These are phyloP conservation scores for Leucocoprinus sp. DNA, from an alignment of 768 basidiomycete species.

Conservation along the genomic window DNA sequence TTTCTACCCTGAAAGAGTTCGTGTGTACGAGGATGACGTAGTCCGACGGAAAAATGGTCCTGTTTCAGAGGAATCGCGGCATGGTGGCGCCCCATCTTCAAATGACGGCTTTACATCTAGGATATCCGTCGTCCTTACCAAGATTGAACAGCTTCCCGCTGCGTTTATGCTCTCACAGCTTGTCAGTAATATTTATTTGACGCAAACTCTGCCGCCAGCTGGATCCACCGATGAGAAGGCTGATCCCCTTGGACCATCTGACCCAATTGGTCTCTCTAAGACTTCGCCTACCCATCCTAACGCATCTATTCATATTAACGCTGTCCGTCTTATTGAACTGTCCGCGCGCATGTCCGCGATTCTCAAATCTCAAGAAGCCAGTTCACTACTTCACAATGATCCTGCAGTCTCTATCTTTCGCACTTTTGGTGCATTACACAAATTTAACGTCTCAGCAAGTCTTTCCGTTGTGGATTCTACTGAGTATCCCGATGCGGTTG, in stretches of 20 bases:
- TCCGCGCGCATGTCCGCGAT: constrained; percentile 84
- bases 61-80: constrained; percentile 5
- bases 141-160: constrained; percentile 71
- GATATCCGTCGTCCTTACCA: constrained; percentile 73
- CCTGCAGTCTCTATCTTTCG: constrained; percentile 66
- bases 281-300: not conserved
- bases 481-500: constrained; percentile 62
- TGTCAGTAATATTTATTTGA: constrained; percentile 33
- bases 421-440: constrained; percentile 69
- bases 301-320: constrained; percentile 45
- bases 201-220: not conserved
- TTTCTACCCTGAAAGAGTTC: constrained; percentile 66
- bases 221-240: constrained; percentile 24
- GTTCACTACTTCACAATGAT: constrained; percentile 61
- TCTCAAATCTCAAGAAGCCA: constrained; percentile 72
- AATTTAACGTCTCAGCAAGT: constrained; percentile 55
- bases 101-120: constrained; percentile 42
- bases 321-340: constrained; percentile 83
- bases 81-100: constrained; percentile 12
- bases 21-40: constrained; percentile 21
- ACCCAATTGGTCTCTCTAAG: not conserved
- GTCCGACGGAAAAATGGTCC: not conserved
- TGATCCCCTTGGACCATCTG: not conserved
- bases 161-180: constrained; percentile 79
- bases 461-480: constrained; percentile 72